Evolutionary conservation across 306 rosid species (phyloP).

Genomic region (Biancaea sappan): DNA sequence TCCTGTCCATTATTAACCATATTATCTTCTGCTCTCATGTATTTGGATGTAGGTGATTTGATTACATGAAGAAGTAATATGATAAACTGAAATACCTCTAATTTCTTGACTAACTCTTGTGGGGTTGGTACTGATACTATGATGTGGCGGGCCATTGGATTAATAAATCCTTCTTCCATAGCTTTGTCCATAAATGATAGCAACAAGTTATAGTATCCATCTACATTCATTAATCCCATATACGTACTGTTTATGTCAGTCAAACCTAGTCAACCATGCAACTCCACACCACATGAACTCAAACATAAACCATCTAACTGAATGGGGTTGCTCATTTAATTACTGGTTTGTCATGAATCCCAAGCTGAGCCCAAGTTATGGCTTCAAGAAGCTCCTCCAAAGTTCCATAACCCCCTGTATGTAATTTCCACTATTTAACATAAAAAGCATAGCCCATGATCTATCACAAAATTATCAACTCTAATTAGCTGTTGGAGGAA

Average conservation of each 20-base stretch:
- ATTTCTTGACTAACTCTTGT: slow-evolving; percentile 84
- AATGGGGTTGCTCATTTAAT: slow-evolving; percentile 14
- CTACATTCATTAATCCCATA: slow-evolving; percentile 94
- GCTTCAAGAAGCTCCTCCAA: slow-evolving; percentile 97
- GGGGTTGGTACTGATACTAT: slow-evolving; percentile 91
- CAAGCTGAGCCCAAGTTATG: slow-evolving; percentile 99
- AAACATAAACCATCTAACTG: no score
- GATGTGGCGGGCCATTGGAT: slow-evolving; percentile 93
- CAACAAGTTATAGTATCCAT: slow-evolving; percentile 91
- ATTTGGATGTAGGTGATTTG: neutral
- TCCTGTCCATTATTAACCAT: slow-evolving; percentile 55
- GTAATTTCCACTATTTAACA: neutral
- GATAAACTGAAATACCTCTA: slow-evolving; percentile 62
- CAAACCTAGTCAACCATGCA: slow-evolving; percentile 1
- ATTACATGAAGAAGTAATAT: neutral
- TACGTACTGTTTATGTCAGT: slow-evolving; percentile 57
- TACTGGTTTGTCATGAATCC: slow-evolving; percentile 98
- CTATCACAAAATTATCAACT: no score
- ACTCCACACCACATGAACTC: no score
- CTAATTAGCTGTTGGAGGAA: neutral
- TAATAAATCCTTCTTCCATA: slow-evolving; percentile 93
- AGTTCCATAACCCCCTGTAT: slow-evolving; percentile 95
- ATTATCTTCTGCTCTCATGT: neutral
- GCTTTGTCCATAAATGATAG: slow-evolving; percentile 91
- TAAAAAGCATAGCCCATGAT: no score